Evolutionary conservation across 257 asterid genomes (phyloP).

Genomic region (Marsdenia floribunda): DNA sequence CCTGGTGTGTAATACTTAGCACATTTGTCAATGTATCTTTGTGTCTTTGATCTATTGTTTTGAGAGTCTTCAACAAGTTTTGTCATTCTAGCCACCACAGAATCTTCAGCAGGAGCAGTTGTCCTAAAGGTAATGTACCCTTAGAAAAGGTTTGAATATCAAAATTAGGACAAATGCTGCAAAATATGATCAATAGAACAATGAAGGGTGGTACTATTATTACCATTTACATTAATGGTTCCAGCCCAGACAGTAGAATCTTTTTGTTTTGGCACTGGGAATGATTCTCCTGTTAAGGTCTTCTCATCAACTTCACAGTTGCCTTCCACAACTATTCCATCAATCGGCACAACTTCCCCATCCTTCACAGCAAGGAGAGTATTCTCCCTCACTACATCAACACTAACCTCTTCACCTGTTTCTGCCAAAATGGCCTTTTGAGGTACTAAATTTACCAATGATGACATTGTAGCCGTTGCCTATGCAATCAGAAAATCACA

Average conservation of each 20-base stretch:
- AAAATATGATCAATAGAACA: too few relatives aligned
- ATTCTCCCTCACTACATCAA: constrained; percentile 54
- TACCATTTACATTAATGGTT: constrained; percentile 80
- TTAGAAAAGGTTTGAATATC: constrained; percentile 12
- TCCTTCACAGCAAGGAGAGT: constrained; percentile 70
- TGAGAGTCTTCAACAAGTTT: constrained; percentile 91
- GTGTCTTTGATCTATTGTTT: constrained; percentile 60
- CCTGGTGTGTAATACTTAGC: constrained; percentile 92
- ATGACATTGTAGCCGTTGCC: constrained; percentile 71
- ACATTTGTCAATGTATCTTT: constrained; percentile 71
- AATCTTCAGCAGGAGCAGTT: constrained; percentile 61
- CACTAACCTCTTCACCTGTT: constrained; percentile 61
- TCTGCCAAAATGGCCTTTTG: constrained; percentile 73
- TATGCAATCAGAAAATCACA: constrained; percentile 1
- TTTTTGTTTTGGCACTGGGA: constrained; percentile 68
- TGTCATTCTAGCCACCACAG: constrained; percentile 80
- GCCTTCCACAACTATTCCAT: constrained; percentile 74
- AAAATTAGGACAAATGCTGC: too few relatives aligned
- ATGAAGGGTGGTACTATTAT: background rate
- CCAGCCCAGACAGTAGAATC: constrained; percentile 83
- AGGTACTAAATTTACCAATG: constrained; percentile 66
- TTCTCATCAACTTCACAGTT: constrained; percentile 84
- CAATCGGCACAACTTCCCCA: constrained; percentile 75
- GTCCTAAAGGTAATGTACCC: constrained; percentile 67
- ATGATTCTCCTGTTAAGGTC: constrained; percentile 75